Evolutionary conservation across 2,329 filamentous ascomycete species (phyloP), one percentile per base, ranked within the genome.

Genomic region (Clonostachys rhizophaga): DNA sequence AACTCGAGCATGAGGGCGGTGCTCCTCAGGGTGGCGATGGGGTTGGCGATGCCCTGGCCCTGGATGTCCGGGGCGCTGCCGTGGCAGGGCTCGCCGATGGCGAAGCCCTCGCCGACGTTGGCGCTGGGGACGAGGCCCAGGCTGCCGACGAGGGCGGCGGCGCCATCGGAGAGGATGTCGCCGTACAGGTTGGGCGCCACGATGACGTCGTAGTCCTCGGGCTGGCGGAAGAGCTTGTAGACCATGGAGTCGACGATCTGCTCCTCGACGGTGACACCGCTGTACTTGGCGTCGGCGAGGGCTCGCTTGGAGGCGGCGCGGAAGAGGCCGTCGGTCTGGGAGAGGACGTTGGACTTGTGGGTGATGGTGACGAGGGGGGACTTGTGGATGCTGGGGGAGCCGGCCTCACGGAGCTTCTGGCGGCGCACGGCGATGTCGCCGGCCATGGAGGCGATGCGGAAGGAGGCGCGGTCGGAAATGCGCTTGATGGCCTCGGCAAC

Each of bases 231-330:
- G 48, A 99, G 87, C 78, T 97, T 97, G 83, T 97, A 97, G 49
- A 97, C 91, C 94, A 99, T 99, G 52, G 87, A 92, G 72, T 99
- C 94, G 53, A 99, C 92, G 58, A 99, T 99, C 75, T 99, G 94
- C 78, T 97, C 94, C 70, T 97, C 94, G 47, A 96, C 77, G 40
- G 72, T 71, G 46, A 95, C 74, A 13, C 40, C 34, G 50, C 56
- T 68, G 73, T 89, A 96, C 55, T 74, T 77, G 12, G 78, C 56
- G 45, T 77, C 75, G 30, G 83, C 77, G 9, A 97, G 83, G 5
- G 89, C 89, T 33, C 77, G 76, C 55, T 88, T 84, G 14, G 89
- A 83, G 5, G 88, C 87, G 57, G 86, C 76, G 56, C 94, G 86
- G 83, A 99, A 99, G 43, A 99, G 81, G 34, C 94, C 94, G 69